Base-by-base conservation (phyloP, 495 filamentous ascomycete genomes). In the Immersiella caudata region DNA sequence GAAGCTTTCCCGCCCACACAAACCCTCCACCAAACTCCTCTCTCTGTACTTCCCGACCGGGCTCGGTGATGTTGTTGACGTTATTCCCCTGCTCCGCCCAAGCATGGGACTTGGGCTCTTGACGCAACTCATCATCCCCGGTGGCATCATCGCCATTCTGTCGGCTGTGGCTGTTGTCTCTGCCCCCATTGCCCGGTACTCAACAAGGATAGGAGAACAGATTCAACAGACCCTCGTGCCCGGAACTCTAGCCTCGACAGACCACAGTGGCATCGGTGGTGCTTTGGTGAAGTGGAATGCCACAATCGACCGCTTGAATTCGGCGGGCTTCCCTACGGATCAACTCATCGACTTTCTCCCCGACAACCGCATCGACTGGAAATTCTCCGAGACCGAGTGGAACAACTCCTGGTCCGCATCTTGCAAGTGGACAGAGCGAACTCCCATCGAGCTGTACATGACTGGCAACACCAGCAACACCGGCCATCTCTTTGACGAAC, bases 231-330 rank as follows among this genome's bases (percentile, higher is more conserved):
- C 16, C 11, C 26, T 25, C 0, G 62, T 65, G 2, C 25, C 49
- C 9, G 62, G 62, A 7, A 55, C 26, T 3, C 25, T 65, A 18
- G 50, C 62, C 1, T 56, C 50, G 1, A 57, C 14, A 25, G n/a
- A 26, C 50, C 62, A 65, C 62, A 65, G 62, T 49, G 35, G 59
- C 24, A 56, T 57, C 21, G 26, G 26, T 24, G 33, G 36, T 51
- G 62, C 62, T 8, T 24, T 55, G n/a, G 62, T 65, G 12, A 65
- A 65, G n/a, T 65, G 62, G 62, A 65, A 65, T 27, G 25, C 49
- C 29, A 65, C 62, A 1, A 65, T 65, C 50, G 62, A 65, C 4
- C 62, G 62, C 12, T 54, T 65, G 49, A 65, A 56, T 7, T 33
- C 62, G 18, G 62, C 62, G 50, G 27, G 27, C 20, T 24, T 65